phyloP scores from a whole-genome alignment of 768 basidiomycete species.

The Leccinum truebloodii region DNA sequence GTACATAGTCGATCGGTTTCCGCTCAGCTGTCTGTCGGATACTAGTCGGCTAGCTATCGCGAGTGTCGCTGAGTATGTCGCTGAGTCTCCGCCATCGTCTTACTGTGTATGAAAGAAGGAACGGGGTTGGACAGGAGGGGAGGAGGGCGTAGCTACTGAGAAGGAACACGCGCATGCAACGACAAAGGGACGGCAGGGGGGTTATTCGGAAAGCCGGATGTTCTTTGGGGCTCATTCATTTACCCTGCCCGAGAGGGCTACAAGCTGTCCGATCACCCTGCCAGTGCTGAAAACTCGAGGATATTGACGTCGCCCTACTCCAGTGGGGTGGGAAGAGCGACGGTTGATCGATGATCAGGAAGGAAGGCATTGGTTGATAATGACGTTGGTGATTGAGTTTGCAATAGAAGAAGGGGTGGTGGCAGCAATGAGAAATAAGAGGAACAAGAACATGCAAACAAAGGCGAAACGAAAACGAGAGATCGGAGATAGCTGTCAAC shows the following conservation, averaged over 20 bases:
- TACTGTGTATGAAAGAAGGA: neutral
- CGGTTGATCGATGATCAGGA: neutral
- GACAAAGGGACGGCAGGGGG: neutral
- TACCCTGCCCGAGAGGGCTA: neutral
- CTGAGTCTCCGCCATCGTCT: neutral
- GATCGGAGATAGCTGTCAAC: neutral
- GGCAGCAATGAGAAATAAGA: neutral
- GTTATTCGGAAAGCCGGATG: neutral
- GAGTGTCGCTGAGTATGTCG: neutral
- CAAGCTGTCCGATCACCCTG: neutral
- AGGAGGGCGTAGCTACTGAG: neutral
- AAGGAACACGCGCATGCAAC: neutral
- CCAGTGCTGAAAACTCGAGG: neutral
- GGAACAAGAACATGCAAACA: neutral
- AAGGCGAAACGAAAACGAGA: neutral
- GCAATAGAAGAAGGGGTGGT: neutral
- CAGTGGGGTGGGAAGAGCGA: neutral
- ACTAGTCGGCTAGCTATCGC: neutral
- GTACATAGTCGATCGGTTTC: neutral
- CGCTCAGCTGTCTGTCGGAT: neutral
- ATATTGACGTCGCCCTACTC: neutral
- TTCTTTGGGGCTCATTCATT: neutral
- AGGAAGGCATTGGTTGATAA: neutral
- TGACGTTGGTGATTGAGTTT: neutral
- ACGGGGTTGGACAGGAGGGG: neutral